phyloP scores from a whole-genome alignment of 306 rosid genomes.

The Corylus americana region DNA sequence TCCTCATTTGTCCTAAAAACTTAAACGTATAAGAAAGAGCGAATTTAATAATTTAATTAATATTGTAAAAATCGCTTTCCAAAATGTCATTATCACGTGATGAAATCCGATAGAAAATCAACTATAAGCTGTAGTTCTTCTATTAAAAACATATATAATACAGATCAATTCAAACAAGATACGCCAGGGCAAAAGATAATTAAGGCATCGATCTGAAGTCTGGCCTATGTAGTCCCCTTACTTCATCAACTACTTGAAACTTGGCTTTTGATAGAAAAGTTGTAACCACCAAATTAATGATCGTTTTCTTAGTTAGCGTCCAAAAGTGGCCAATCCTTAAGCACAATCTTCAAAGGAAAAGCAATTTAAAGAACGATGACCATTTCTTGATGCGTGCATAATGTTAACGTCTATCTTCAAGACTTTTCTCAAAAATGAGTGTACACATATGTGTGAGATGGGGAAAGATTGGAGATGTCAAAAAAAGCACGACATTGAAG shows the following conservation, averaged over 20 bases:
- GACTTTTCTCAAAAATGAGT: no score
- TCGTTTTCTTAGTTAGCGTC: not conserved
- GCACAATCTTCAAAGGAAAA: slow-evolving; percentile 16
- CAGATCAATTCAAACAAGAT: not conserved
- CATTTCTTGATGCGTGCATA: not conserved
- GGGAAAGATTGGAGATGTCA: not conserved
- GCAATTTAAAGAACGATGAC: not conserved
- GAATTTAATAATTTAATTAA: no score
- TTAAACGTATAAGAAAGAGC: no score
- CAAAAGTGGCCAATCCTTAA: not conserved
- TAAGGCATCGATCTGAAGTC: not conserved
- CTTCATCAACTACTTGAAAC: slow-evolving; percentile 1
- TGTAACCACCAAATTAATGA: not conserved
- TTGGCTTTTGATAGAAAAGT: not conserved
- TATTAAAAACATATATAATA: not conserved
- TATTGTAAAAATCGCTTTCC: not conserved
- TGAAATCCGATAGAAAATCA: not conserved
- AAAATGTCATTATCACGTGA: not conserved
- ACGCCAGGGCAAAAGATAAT: not conserved
- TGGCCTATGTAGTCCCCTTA: not conserved
- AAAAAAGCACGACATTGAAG: not conserved
- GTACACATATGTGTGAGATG: not conserved
- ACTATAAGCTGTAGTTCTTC: not conserved
- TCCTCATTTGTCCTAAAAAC: no score
- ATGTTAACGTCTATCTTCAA: not conserved